Percentiles rank a stretch among this genome's conserved stretches.
phyloP scores from a whole-genome alignment of 2,329 filamentous ascomycete species.

The Xylariaceae sp. region DNA sequence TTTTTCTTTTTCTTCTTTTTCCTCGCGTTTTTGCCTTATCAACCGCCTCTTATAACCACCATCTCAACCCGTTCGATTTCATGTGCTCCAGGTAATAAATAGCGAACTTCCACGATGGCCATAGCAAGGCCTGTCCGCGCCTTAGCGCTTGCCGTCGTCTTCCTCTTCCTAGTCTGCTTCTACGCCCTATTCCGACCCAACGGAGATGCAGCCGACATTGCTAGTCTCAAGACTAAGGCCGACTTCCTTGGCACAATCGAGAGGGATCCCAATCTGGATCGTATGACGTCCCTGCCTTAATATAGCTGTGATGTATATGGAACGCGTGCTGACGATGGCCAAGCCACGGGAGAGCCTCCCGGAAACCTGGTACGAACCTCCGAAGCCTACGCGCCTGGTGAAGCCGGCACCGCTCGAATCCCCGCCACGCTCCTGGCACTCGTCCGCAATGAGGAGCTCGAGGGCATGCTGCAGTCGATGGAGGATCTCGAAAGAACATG shows the following conservation, averaged over 20 bases:
- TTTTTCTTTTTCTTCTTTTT: not conserved
- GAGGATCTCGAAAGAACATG: slow-evolving; percentile 85
- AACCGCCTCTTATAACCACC: not conserved
- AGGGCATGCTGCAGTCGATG: slow-evolving; percentile 84
- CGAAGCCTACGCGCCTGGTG: slow-evolving; percentile 71
- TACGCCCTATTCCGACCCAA: slow-evolving; percentile 64
- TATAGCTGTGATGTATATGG: not conserved
- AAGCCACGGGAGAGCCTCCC: slow-evolving; percentile 78
- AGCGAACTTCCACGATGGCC: slow-evolving; percentile 56
- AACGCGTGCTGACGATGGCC: slow-evolving; percentile 11
- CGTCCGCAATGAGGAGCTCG: slow-evolving; percentile 85
- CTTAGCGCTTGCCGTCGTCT: slow-evolving; percentile 63
- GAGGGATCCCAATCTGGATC: slow-evolving; percentile 79
- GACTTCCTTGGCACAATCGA: slow-evolving; percentile 43
- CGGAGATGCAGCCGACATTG: slow-evolving; percentile 18
- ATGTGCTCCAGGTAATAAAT: slow-evolving; percentile 26
- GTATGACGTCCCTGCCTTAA: slow-evolving; percentile 46
- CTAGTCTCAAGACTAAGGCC: slow-evolving; percentile 35
- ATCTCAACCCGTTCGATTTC: slow-evolving; percentile 18
- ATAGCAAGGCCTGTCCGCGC: slow-evolving; percentile 80
- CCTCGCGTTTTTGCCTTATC: slow-evolving; percentile 2
- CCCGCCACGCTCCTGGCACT: slow-evolving; percentile 89
- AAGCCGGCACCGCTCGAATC: slow-evolving; percentile 72
- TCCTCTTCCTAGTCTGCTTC: slow-evolving; percentile 73
- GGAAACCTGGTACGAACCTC: slow-evolving; percentile 69